A percentile compares a stretch with the other conserved stretches of the same genome.
These are phyloP conservation scores for Colletotrichum scovillei DNA, from an alignment of 2,329 filamentous ascomycete genomes.

Conservation along the genomic window DNA sequence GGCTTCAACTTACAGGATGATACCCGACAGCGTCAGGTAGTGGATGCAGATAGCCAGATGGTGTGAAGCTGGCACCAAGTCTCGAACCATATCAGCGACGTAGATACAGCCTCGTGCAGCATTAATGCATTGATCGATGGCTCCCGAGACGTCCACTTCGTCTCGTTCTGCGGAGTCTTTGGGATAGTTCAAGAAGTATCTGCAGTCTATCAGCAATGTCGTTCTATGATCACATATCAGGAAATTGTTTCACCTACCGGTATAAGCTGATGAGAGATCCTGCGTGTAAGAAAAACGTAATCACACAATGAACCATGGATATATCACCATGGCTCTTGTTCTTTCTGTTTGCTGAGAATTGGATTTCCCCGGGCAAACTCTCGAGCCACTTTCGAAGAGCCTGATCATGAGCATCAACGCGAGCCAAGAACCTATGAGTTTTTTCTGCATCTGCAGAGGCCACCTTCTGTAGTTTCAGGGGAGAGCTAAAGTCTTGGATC, in stretches of 20 bases:
- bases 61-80: conserved; percentile 42
- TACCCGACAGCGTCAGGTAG: conserved; percentile 41
- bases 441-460: conserved; percentile 1
- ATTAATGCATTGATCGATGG: conserved; percentile 39
- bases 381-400: conserved; percentile 38
- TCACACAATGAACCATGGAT: conserved; percentile 43
- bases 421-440: conserved; percentile 18
- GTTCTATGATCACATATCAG: not conserved
- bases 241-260: conserved; percentile 8
- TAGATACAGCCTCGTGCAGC: conserved; percentile 42
- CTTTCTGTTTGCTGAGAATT: conserved; percentile 40
- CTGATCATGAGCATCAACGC: conserved; percentile 34
- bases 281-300: conserved; percentile 43
- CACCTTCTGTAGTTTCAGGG: conserved; percentile 32
- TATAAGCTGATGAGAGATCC: conserved; percentile 43
- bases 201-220: not conserved
- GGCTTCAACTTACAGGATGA: conserved; percentile 39
- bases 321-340: conserved; percentile 25
- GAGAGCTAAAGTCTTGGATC: conserved; percentile 41
- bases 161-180: not conserved
- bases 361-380: conserved; percentile 40
- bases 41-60: conserved; percentile 43
- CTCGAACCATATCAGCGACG: conserved; percentile 40
- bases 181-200: conserved; percentile 3
- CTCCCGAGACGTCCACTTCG: not conserved